A percentile compares a stretch with the other conserved stretches of the same genome.
These are phyloP conservation scores for Mucuna pruriens DNA, from an alignment of 306 rosid genomes.

Conservation along the genomic window DNA sequence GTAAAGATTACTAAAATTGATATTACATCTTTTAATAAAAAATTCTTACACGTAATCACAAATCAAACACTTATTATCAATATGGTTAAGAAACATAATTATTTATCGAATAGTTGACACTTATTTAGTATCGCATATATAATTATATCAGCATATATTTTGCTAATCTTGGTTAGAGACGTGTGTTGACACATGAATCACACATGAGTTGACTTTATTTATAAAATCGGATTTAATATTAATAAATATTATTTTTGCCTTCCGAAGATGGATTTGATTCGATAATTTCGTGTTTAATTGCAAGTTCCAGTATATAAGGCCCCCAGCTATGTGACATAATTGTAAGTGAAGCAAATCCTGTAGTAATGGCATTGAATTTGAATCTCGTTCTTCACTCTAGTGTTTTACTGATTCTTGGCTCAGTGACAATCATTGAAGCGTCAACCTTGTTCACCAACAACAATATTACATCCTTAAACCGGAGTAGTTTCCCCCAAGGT, in stretches of 20 bases:
- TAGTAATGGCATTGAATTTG: slow-evolving; percentile 24
- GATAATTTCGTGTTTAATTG: background rate
- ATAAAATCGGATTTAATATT: background rate
- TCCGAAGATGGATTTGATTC: background rate
- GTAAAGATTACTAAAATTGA: too few relatives aligned
- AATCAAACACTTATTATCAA: too few relatives aligned
- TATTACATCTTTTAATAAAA: too few relatives aligned
- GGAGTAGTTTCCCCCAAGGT: slow-evolving; percentile 40
- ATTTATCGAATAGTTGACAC: too few relatives aligned
- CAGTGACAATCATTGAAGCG: slow-evolving; percentile 1
- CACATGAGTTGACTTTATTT: background rate
- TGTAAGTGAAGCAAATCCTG: background rate
- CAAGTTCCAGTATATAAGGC: background rate
- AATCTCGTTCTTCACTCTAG: background rate
- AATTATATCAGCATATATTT: background rate
- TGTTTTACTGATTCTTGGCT: background rate
- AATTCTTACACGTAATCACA: too few relatives aligned
- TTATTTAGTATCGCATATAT: background rate
- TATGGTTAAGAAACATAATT: too few relatives aligned
- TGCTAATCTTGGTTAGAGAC: background rate
- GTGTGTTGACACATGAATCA: background rate
- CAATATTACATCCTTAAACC: background rate
- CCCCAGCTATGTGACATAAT: background rate
- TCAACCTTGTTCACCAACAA: background rate
- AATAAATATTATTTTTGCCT: background rate